Base-by-base conservation (phyloP, 78 protist genomes). In the Dictyostelium brefeldianum region DNA sequence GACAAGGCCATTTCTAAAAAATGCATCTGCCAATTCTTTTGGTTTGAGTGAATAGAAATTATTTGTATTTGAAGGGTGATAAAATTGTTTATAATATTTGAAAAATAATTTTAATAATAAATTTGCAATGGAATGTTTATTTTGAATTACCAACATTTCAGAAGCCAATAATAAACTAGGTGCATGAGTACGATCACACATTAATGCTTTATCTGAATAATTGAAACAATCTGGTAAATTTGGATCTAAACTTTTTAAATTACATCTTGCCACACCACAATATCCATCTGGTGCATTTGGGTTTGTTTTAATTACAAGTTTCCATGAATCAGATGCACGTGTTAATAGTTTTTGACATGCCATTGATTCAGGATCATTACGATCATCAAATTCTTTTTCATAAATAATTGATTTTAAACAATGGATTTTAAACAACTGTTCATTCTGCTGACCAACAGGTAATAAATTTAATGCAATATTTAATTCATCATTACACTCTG, bases 241-340 rank as follows among this genome's bases (percentile, higher is more conserved):
- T 17, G 59, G 41, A 9, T 46, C 48, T 3, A 18, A 20, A 2
- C n/a, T 9, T 47, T 77, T 74, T 6, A 77, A 27, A 4, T 50
- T 4, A 65, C 93, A 87, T 77, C 93, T 74, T 4, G 64, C 83
- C 10, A 75, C 62, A 36, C 93, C 93, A 20, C 46, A 46, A 50
- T 87, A 87, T 7, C 93, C 93, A 50, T 87, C 93, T 2, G 93
- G 93, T 77, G 57, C 46, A n/a, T 20, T 29, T 5, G 64, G 29
- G 27, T 56, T 59, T 11, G 18, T 27, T 18, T 59, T 84, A 51
- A 87, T 87, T 10, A 87, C 93, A 1, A 54, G 1, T 9, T 87
- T 80, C 93, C 93, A 87, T 10, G 54, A 17, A 31, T 50, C 41
- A 1, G 31, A 8, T 2, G 70, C 71, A 9, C n/a, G 47, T 6